Evolutionary conservation across 139 green algal genomes (phyloP), one percentile per base, ranked within the genome.

Genomic region (Trebouxia sp.): DNA sequence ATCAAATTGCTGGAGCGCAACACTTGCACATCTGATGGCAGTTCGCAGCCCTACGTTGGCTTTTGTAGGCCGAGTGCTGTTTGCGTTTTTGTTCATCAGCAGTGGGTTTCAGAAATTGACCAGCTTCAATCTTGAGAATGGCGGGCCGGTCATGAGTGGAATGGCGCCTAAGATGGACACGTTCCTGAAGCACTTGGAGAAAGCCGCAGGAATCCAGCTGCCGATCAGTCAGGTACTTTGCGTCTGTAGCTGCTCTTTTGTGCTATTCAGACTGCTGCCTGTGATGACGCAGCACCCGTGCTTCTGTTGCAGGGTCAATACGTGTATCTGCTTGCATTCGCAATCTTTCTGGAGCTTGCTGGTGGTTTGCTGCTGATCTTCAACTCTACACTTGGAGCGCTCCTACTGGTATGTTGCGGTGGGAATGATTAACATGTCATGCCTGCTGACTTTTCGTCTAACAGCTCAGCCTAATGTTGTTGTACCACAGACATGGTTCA

Each of bases 161-260:
- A 83, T 84, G 72, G 70, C 62, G 17, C 83, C 83, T 30, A 87
- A 87, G 75, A 79, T 87, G 83, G 83, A 87, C 78, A 65, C 42
- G 9, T 84, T 84, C 28, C 22, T 83, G 42, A 48, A 50, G 6
- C 11, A 28, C 12, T 12, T 87, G 17, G 51, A 80, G 9, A 17
- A 79, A 6, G 15, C 65, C 5, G 30, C 69, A 17, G 42, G 67
- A 5, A 17, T 83, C 11, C 15, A 65, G 32, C 55, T 78, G 45
- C 76, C 62, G 12, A 45, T 82, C 26, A 38, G 55, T 20, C 69
- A 82, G 77, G 77, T 82, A 10, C n/a, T n/a, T n/a, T n/a, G n/a
- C n/a, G n/a, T n/a, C n/a, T n/a, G n/a, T n/a, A n/a, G n/a, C n/a
- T n/a, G n/a, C n/a, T n/a, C n/a, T n/a, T n/a, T n/a, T n/a, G n/a